These are phyloP conservation scores for Diaporthe velutina DNA, from an alignment of 2,329 filamentous ascomycete genomes.

Conservation along the genomic window DNA sequence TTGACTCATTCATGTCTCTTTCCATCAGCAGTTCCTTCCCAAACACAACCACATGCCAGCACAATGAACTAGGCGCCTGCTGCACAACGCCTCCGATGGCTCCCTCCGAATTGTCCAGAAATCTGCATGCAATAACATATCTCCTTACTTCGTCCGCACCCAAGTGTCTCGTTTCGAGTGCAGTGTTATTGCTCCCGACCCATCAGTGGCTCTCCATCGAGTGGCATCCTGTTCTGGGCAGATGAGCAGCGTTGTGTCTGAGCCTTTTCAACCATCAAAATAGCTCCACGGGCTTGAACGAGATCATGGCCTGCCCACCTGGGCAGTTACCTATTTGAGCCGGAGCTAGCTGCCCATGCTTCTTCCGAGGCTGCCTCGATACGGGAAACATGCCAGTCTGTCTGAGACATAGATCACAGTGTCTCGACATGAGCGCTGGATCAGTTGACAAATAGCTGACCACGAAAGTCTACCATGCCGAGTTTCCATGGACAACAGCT, in stretches of 20 bases:
- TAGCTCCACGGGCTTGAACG: background rate
- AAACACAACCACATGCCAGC: background rate
- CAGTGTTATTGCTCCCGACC: background rate
- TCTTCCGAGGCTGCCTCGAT: background rate
- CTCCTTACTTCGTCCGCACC: background rate
- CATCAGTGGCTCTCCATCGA: background rate
- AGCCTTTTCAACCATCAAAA: no score
- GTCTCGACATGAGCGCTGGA: conserved; percentile 4
- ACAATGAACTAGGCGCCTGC: background rate
- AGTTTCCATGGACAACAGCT: background rate
- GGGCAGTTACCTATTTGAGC: no score
- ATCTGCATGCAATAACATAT: no score
- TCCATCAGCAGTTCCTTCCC: background rate
- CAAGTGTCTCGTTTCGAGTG: background rate
- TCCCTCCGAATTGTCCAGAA: no score
- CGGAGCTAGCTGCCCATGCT: background rate
- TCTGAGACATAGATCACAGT: conserved; percentile 28
- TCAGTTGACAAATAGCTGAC: background rate
- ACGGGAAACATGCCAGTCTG: conserved; percentile 13
- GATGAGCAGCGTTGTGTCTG: background rate
- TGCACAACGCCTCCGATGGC: no score
- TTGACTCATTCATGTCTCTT: conserved; percentile 12
- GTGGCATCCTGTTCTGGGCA: no score
- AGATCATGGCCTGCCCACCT: no score
- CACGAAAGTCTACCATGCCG: background rate